These are phyloP conservation scores for Calonectria pseudoreteaudii DNA, from an alignment of 2,329 filamentous ascomycete genomes.

Conservation along the genomic window DNA sequence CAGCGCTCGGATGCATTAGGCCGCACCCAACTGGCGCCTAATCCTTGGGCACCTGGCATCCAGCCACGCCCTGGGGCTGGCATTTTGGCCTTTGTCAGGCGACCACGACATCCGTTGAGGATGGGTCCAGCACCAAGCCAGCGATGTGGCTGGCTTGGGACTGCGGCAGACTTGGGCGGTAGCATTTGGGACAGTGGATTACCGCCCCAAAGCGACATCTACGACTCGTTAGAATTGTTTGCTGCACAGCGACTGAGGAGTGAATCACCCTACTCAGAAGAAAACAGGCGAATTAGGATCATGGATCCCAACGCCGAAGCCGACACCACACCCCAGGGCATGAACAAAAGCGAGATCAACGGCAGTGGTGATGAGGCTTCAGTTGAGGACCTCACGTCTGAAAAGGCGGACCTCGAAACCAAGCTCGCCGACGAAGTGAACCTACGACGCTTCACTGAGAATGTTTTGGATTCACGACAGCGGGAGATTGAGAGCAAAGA, in stretches of 20 bases:
- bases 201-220: constrained; percentile 20
- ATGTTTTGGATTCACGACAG: constrained; percentile 51
- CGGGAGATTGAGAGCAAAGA: constrained; percentile 49
- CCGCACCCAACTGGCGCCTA: constrained; percentile 36
- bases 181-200: constrained; percentile 22
- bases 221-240: constrained; percentile 16
- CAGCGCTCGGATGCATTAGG: constrained; percentile 34
- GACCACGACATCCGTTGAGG: constrained; percentile 23
- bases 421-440: constrained; percentile 47
- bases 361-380: constrained; percentile 18
- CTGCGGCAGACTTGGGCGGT: constrained; percentile 3
- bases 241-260: constrained; percentile 5
- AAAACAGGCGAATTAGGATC: constrained; percentile 7
- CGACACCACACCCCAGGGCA: constrained; percentile 10
- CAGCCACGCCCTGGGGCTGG: constrained; percentile 40
- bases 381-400: constrained; percentile 24
- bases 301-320: constrained; percentile 34
- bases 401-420: constrained; percentile 36
- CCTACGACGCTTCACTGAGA: constrained; percentile 51
- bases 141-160: constrained; percentile 30
- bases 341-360: constrained; percentile 15
- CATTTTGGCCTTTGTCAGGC: constrained; percentile 33
- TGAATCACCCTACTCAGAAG: constrained; percentile 20
- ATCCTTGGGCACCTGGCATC: constrained; percentile 26
- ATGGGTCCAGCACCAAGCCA: constrained; percentile 21